Conservation (phyloP, 495 filamentous ascomycete species). For the Saxophila tyrrhenica region DNA sequence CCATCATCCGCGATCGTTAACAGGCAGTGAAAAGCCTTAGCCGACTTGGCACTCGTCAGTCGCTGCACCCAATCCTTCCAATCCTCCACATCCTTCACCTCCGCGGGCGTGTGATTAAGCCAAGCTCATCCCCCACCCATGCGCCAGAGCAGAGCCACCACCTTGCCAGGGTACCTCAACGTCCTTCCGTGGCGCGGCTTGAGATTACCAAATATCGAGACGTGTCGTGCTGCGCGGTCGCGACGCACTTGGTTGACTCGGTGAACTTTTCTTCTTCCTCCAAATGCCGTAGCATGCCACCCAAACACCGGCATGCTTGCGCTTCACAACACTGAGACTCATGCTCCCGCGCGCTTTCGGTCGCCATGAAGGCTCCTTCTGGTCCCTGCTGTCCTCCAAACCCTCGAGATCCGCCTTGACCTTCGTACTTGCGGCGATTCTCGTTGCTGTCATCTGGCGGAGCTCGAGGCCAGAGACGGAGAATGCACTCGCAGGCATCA, state of each 20-base stretch:
- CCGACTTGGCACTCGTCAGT: too few species aligned
- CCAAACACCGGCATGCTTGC: background rate
- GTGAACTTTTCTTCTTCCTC: background rate
- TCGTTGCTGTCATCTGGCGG: background rate
- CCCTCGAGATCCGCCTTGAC: background rate
- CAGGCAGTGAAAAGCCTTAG: too few species aligned
- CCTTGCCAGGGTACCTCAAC: too few species aligned
- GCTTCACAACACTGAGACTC: background rate
- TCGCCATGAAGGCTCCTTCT: background rate
- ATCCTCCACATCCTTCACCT: too few species aligned
- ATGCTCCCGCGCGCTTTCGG: background rate
- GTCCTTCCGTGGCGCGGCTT: too few species aligned
- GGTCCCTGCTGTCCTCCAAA: background rate
- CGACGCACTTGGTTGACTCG: too few species aligned
- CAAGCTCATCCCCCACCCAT: too few species aligned
- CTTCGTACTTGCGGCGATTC: background rate
- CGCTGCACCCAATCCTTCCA: too few species aligned
- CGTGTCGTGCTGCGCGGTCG: background rate
- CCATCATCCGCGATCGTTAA: too few species aligned
- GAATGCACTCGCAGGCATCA: background rate
- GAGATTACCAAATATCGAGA: too few species aligned
- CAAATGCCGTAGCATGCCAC: background rate
- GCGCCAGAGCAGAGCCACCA: too few species aligned
- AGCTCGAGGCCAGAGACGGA: background rate
- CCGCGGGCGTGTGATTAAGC: too few species aligned